Evolutionary conservation across 2,329 filamentous ascomycete genomes (phyloP).

Genomic region (Neurospora sp.): DNA sequence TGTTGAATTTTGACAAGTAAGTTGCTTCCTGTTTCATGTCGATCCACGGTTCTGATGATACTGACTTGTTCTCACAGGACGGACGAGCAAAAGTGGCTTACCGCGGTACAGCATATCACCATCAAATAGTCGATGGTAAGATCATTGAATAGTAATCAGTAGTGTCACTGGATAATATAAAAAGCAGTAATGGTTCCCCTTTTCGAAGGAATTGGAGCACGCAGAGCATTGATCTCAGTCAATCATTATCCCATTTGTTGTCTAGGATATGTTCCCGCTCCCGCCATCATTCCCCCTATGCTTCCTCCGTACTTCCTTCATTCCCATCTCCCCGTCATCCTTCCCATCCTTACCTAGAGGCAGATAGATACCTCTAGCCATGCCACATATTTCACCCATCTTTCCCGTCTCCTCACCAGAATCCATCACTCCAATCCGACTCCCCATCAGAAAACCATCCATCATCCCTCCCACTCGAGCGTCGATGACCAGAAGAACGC

Average conservation of each 20-base stretch:
- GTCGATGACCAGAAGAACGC: neutral
- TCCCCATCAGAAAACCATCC: neutral
- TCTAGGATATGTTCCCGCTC: too few relatives aligned
- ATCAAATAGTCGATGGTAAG: constrained; percentile 18
- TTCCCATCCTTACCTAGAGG: neutral
- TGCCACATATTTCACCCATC: neutral
- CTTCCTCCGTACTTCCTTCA: neutral
- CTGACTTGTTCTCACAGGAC: constrained; percentile 24
- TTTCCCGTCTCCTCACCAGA: neutral
- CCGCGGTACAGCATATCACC: constrained; percentile 52
- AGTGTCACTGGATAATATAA: neutral
- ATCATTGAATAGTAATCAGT: neutral
- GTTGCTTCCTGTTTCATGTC: constrained; percentile 22
- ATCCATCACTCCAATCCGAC: neutral
- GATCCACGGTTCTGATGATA: neutral
- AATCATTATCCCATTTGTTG: too few relatives aligned
- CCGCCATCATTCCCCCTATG: neutral
- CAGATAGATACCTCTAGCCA: neutral
- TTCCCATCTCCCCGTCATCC: neutral
- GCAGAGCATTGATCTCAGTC: neutral
- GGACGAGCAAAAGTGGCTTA: constrained; percentile 81
- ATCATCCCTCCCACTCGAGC: neutral
- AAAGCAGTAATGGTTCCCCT: neutral
- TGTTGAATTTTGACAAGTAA: constrained; percentile 68
- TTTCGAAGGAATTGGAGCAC: neutral